These are phyloP conservation scores for Monosporozyma aquatica DNA, from an alignment of 805 yeast species.

Conservation along the genomic window DNA sequence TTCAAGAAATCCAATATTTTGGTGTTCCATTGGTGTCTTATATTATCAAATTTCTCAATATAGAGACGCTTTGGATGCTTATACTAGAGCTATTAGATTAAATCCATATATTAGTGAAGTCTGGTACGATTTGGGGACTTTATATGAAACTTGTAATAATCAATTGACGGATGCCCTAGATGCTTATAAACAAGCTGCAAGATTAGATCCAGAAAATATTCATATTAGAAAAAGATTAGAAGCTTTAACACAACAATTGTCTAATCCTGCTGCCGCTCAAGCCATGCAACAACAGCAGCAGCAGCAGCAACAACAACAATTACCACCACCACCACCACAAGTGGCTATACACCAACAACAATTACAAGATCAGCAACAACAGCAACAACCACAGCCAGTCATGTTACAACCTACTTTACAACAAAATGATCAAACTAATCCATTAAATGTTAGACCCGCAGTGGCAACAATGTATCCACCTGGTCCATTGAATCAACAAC, in stretches of 20 bases:
- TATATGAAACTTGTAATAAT: slow-evolving; percentile 94
- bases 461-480: slow-evolving; percentile 12
- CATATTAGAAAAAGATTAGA: slow-evolving; percentile 90
- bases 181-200: slow-evolving; percentile 93
- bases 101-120: slow-evolving; percentile 96
- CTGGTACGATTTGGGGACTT: slow-evolving; percentile 96
- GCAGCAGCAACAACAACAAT: slow-evolving; percentile 4
- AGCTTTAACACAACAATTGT: slow-evolving; percentile 53
- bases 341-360: slow-evolving; percentile 3
- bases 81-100: slow-evolving; percentile 89
- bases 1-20: slow-evolving; percentile 93
- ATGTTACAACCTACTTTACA: slow-evolving; percentile 29
- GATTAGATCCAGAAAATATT: slow-evolving; percentile 87
- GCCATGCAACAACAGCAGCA: slow-evolving; percentile 7
- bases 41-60: slow-evolving; percentile 95
- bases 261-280: slow-evolving; percentile 25
- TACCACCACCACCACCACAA: slow-evolving; percentile 6
- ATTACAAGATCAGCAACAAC: slow-evolving; percentile 7
- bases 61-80: slow-evolving; percentile 94
- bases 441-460: slow-evolving; percentile 23
- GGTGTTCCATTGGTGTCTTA: slow-evolving; percentile 93
- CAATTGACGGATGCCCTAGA: slow-evolving; percentile 92
- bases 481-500: slow-evolving; percentile 12
- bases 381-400: slow-evolving; percentile 15
- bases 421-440: slow-evolving; percentile 25